Percentiles rank a stretch among this genome's conserved stretches.
Conservation (phyloP, 768 basidiomycete species). For the Serendipita sp. region DNA sequence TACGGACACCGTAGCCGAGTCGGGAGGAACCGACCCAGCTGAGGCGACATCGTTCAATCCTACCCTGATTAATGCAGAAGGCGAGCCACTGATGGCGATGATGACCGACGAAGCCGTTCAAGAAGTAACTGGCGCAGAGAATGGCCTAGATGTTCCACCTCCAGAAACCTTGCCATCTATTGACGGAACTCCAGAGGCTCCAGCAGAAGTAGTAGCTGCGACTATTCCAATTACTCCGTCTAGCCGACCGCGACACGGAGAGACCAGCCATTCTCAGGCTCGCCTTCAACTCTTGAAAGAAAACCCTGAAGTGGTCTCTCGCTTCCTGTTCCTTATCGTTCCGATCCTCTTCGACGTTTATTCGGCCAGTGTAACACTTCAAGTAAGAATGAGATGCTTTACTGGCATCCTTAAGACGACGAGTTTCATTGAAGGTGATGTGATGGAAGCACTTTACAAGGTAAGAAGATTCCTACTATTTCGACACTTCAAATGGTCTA, state of each 20-base stretch:
- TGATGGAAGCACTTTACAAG: slow-evolving; percentile 57
- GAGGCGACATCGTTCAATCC: background rate
- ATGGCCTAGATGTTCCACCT: background rate
- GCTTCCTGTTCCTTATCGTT: slow-evolving; percentile 77
- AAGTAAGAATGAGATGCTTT: slow-evolving; percentile 77
- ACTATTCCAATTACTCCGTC: slow-evolving; percentile 12
- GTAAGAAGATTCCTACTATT: slow-evolving; percentile 29
- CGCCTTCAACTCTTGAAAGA: slow-evolving; percentile 52
- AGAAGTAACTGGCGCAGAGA: background rate
- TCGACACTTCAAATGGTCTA: background rate
- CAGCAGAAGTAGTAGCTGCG: slow-evolving; percentile 23
- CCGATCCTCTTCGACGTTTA: slow-evolving; percentile 98
- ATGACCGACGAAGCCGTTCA: background rate
- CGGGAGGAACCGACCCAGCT: no score
- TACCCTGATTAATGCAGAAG: background rate
- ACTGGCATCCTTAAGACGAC: slow-evolving; percentile 81
- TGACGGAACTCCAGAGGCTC: slow-evolving; percentile 18
- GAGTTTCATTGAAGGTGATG: slow-evolving; percentile 67
- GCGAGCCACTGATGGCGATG: slow-evolving; percentile 7
- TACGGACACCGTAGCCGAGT: no score
- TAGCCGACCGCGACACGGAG: slow-evolving; percentile 15
- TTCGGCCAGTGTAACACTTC: slow-evolving; percentile 84
- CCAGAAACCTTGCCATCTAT: background rate
- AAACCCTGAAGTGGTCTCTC: slow-evolving; percentile 57
- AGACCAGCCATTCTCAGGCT: slow-evolving; percentile 28